Evolutionary conservation across 352 stramenopile genomes (phyloP), one percentile per base, ranked within the genome.

Genomic region (Pythium dissotocum): DNA sequence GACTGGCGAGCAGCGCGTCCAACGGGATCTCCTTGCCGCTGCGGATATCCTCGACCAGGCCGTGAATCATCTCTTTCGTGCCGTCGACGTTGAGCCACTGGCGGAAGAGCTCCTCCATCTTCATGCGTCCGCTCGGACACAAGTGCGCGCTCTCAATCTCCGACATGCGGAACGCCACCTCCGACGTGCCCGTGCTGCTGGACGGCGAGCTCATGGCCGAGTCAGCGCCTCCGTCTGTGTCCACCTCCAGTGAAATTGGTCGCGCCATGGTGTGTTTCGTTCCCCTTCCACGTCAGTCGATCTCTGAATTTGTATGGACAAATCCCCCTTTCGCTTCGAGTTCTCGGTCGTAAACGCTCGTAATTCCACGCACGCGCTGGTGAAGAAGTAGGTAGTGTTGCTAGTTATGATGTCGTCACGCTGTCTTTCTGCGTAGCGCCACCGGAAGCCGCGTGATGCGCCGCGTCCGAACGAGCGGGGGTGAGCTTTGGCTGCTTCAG

Each of bases 31-130:
- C 86, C 56, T 89, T 89, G 38, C 85, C 85, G 54, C 75, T 82
- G n/a, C 86, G 83, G 59, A 94, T 75, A 67, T 95, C 85, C 7
- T 87, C 80, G 52, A 93, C 86, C 55, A 95, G 80, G 35, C 71
- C 79, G 61, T 91, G 84, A 67, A 95, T 95, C 81, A 94, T 88
- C 61, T 93, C 85, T 66, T 91, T 89, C 36, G 87, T 94, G 58
- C 83, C 80, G 51, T 95, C 87, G 24, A 92, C 78, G 58, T 89
- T 93, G n/a, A 95, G 83, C 85, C 86, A 95, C 69, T 93, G 84
- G 32, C 85, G 83, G 63, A 94, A 95, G 4, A 95, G 76, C 61
- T 95, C 85, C 69, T 95, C 87, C 87, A 95, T 93, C 75, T 95
- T 95, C 76, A 91, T 84, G 58, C 87, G 81, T 4, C 80, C 87